Evolutionary conservation across 768 basidiomycete genomes (phyloP), one percentile per base, ranked within the genome.

Genomic region (Lactifluus pinguis): DNA sequence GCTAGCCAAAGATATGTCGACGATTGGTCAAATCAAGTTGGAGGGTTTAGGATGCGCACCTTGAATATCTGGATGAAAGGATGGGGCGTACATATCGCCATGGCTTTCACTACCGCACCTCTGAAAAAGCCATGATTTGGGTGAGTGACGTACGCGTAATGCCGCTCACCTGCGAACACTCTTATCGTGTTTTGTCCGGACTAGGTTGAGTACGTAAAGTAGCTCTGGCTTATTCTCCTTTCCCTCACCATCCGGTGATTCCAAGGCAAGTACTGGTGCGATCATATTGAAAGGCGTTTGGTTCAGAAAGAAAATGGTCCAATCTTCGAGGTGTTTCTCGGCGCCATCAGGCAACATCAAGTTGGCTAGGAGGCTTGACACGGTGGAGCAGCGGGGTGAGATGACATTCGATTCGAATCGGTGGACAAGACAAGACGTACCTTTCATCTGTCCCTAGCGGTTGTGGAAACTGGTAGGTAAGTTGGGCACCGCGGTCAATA

Each of bases 281-380:
- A 95, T 91, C 17, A 85, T 86, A 69, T 94, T 93, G 75, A 87
- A 89, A 0, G 86, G 79, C 0, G 90, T 92, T 74, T 98, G 97
- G 70, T 98, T 98, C 59, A 99, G 82, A 73, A 95, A 97, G 80
- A 99, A 99, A 48, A 98, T 85, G 6, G 97, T 98, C 95, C 95
- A 98, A 73, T 98, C 97, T 71, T 95, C 92, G 25, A 88, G 75
- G 63, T 95, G 90, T 53, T 88, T 84, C 75, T 99, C 95, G 34
- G 94, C 97, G 6, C 97, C 97, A 72, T 99, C 97, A 11, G 97
- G 97, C 21, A 99, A 81, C 97, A 99, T 99, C 62, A 95, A 82
- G 76, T 95, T 95, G 4, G 97, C 97, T 5, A 99, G 80, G 17
- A 95, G 81, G 58, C 95, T 98, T 64, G 70, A 10, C 11, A 25